phyloP scores from a whole-genome alignment of 257 asterid species.

The Solanum appendiculatum region DNA sequence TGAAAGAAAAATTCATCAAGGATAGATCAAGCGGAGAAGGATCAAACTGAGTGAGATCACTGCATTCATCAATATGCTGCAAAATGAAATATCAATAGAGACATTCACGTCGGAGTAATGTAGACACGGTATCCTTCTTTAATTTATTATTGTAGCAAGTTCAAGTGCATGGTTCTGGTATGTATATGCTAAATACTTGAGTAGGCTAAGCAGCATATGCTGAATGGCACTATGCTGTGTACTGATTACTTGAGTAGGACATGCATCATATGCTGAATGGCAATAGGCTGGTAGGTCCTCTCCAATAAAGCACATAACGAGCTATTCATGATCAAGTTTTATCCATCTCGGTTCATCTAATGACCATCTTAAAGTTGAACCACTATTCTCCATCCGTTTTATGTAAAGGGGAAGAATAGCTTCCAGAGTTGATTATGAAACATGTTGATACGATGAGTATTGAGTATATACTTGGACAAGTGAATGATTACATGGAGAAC shows the following conservation, averaged over 20 bases:
- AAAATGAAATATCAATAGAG: slow-evolving; percentile 10
- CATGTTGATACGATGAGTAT: neutral
- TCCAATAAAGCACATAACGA: neutral
- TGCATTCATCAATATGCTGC: slow-evolving; percentile 79
- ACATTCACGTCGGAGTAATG: neutral
- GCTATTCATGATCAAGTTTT: neutral
- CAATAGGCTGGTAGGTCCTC: neutral
- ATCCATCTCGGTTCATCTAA: neutral
- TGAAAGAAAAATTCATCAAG: slow-evolving; percentile 79
- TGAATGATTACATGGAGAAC: neutral
- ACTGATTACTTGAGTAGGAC: neutral
- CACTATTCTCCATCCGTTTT: neutral
- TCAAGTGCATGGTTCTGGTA: neutral
- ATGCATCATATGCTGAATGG: neutral
- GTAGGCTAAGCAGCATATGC: neutral
- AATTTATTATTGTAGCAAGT: neutral
- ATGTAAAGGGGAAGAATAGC: neutral
- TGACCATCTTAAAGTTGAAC: neutral
- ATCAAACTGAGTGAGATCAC: slow-evolving; percentile 67
- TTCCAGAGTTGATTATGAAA: neutral
- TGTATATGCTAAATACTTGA: neutral
- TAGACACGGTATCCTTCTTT: neutral
- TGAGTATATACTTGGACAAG: neutral
- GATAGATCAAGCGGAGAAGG: slow-evolving; percentile 77
- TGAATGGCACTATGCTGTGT: neutral